These are phyloP conservation scores for Ceriops decandra DNA, from an alignment of 345 rosid species.

Conservation along the genomic window DNA sequence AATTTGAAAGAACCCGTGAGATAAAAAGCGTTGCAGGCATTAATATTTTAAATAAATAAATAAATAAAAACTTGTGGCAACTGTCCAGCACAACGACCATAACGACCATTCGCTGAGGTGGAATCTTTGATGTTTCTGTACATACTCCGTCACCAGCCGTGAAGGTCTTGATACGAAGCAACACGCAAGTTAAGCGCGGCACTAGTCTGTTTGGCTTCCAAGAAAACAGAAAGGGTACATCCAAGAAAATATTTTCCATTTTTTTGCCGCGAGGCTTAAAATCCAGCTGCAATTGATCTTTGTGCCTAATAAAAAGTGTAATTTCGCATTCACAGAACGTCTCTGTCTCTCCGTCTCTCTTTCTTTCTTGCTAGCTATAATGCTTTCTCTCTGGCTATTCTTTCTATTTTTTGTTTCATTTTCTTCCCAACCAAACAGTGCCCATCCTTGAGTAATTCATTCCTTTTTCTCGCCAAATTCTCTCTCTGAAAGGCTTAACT, in stretches of 20 bases:
- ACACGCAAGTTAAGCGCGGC: no score
- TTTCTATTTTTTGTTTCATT: background rate
- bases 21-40: background rate
- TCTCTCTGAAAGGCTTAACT: background rate
- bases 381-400: background rate
- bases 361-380: background rate
- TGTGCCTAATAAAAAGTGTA: background rate
- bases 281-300: no score
- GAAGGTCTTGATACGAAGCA: no score
- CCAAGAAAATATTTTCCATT: background rate
- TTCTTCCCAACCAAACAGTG: background rate
- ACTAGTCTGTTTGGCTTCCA: slow-evolving; percentile 7
- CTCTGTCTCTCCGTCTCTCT: background rate
- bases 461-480: background rate
- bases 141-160: no score
- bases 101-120: slow-evolving; percentile 26
- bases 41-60: no score
- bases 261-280: no score
- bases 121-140: background rate
- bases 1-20: background rate
- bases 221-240: slow-evolving; percentile 1
- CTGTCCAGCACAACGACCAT: background rate
- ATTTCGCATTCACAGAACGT: background rate
- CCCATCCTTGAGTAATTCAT: background rate
- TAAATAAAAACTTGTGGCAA: background rate